These are phyloP conservation scores for Daldinia bambusicola DNA, from an alignment of 495 filamentous ascomycete genomes.

Conservation along the genomic window DNA sequence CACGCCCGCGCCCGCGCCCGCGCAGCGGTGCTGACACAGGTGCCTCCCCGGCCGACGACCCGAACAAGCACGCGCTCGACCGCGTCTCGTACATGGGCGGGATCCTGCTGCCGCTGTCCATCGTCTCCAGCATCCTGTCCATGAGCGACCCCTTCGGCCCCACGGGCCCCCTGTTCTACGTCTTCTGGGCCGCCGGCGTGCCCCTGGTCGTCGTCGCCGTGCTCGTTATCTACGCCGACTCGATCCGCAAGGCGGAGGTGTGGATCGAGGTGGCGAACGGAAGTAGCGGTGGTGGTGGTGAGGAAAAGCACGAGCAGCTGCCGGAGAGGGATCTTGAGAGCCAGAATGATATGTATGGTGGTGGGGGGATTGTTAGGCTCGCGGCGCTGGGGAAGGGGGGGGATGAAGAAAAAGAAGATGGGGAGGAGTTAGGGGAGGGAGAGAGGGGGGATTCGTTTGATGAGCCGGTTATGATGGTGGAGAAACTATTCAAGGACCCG, in stretches of 20 bases:
- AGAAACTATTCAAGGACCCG: conserved; percentile 44
- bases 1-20: neutral
- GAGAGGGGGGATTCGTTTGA: conserved; percentile 19
- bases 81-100: conserved; percentile 57
- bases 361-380: neutral
- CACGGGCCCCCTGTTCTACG: conserved; percentile 48
- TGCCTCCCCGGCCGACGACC: conserved; percentile 26
- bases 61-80: conserved; percentile 53
- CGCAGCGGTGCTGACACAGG: conserved; percentile 7
- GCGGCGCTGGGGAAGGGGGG: conserved; percentile 15
- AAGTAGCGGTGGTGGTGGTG: no score
- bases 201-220: conserved; percentile 50
- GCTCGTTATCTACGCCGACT: conserved; percentile 56
- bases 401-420: neutral
- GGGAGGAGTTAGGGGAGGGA: neutral
- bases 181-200: conserved; percentile 54
- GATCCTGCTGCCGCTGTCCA: conserved; percentile 53
- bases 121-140: conserved; percentile 55
- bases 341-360: conserved; percentile 11
- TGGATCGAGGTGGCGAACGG: conserved; percentile 54
- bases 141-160: conserved; percentile 56
- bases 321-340: conserved; percentile 3
- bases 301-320: neutral
- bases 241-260: conserved; percentile 56
- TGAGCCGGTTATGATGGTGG: conserved; percentile 50